Percentiles rank a stretch among this genome's conserved stretches.
phyloP scores from a whole-genome alignment of 1,139 yeast genomes.

The Sugiyamaella xylanicola region DNA sequence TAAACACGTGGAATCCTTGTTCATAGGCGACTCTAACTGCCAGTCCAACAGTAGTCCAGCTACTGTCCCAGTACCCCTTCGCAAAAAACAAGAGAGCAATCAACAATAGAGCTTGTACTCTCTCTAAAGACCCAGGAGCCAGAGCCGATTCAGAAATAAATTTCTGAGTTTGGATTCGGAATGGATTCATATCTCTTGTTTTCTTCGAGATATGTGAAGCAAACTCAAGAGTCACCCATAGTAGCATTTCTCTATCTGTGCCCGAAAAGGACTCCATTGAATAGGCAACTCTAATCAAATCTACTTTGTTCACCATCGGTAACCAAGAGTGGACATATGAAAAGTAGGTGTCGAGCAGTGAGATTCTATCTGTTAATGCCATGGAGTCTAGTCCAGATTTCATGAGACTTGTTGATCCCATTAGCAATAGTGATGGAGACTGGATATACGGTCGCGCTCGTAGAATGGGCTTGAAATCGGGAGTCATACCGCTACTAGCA shows the following conservation, averaged over 20 bases:
- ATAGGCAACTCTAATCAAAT: constrained; percentile 22
- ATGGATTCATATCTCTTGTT: constrained; percentile 4
- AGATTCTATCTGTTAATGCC: constrained; percentile 18
- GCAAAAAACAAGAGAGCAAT: constrained; percentile 21
- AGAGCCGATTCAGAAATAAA: constrained; percentile 8
- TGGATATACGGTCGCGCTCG: constrained; percentile 6
- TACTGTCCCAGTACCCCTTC: constrained; percentile 25
- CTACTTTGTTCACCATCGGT: constrained; percentile 29
- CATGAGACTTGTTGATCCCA: constrained; percentile 8
- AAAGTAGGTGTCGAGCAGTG: constrained; percentile 26
- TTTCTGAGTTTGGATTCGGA: constrained; percentile 7
- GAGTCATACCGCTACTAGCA: constrained; percentile 18
- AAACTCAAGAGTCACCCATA: constrained; percentile 19
- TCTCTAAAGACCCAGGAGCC: constrained; percentile 20
- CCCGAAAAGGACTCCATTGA: constrained; percentile 20
- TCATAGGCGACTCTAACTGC: constrained; percentile 26
- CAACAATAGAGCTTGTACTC: constrained; percentile 26
- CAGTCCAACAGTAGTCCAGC: constrained; percentile 27
- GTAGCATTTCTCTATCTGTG: constrained; percentile 17
- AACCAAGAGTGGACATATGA: constrained; percentile 29
- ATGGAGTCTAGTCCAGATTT: constrained; percentile 14
- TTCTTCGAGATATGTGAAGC: constrained; percentile 6
- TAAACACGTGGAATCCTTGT: constrained; percentile 22
- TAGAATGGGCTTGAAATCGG: constrained; percentile 15
- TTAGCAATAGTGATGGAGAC: background rate